Percentiles rank a stretch among this genome's conserved stretches.
Evolutionary conservation across 352 stramenopile genomes (phyloP).

Genomic region (Pythium insidiosum): DNA sequence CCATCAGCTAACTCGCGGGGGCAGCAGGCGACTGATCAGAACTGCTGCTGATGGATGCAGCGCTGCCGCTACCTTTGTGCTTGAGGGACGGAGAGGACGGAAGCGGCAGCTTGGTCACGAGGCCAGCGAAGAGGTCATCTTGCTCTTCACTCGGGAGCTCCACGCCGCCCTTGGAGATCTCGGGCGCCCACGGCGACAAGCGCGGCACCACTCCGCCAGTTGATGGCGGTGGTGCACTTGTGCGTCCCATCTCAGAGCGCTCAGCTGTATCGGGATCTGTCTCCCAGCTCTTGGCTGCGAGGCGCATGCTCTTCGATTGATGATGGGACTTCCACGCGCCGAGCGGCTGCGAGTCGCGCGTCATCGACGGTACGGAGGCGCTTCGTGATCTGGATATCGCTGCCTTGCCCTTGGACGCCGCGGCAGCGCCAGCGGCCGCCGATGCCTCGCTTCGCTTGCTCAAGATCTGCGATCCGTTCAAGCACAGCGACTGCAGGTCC

Average conservation of each 20-base stretch:
- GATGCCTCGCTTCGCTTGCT: background rate
- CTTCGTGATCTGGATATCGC: too few relatives aligned
- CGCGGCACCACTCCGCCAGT: too few relatives aligned
- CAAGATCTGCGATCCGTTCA: constrained; percentile 30
- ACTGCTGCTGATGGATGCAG: background rate
- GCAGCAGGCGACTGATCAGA: background rate
- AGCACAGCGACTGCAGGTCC: constrained; percentile 32
- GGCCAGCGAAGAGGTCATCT: constrained; percentile 24
- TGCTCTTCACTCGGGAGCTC: too few relatives aligned
- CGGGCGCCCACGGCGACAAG: constrained; percentile 12
- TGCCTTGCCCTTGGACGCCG: background rate
- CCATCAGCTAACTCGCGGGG: constrained; percentile 4
- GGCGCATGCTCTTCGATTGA: constrained; percentile 12
- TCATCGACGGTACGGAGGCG: background rate
- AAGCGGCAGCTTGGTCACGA: constrained; percentile 29
- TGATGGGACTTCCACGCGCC: too few relatives aligned
- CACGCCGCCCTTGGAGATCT: too few relatives aligned
- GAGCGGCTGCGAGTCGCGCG: too few relatives aligned
- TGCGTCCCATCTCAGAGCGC: too few relatives aligned
- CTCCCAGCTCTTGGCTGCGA: constrained; percentile 5
- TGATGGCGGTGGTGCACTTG: too few relatives aligned
- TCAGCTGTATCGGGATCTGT: too few relatives aligned
- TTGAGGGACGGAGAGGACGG: too few relatives aligned
- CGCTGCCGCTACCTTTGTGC: too few relatives aligned
- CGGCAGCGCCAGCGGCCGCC: too few relatives aligned